Conservation (phyloP, 768 basidiomycete species). For the Dentipellis sp. region DNA sequence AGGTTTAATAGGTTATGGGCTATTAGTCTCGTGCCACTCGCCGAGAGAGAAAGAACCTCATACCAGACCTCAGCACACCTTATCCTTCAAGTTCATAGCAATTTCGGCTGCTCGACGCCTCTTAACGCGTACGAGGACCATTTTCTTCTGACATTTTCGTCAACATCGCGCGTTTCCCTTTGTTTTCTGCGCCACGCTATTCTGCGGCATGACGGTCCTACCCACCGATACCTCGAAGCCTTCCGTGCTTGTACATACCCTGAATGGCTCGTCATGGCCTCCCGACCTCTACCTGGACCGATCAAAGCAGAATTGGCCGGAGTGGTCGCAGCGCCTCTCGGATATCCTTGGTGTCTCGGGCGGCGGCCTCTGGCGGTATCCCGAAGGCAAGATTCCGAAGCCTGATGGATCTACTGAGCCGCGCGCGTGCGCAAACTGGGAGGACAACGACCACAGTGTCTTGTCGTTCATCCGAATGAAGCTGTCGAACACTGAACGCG, state of each 20-base stretch:
- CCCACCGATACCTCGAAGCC: not conserved
- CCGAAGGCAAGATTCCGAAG: not conserved
- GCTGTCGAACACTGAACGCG: not conserved
- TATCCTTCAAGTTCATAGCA: not conserved
- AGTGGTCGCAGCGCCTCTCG: not conserved
- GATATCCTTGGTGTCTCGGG: not conserved
- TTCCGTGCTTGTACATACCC: not conserved
- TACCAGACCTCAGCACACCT: not conserved
- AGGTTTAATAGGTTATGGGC: not conserved
- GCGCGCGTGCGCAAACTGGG: not conserved
- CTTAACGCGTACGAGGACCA: not conserved
- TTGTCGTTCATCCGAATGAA: not conserved
- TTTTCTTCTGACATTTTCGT: no score
- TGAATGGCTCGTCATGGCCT: not conserved
- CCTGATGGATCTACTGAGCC: not conserved
- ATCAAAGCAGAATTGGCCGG: not conserved
- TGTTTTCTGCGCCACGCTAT: not conserved
- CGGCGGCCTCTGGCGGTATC: not conserved
- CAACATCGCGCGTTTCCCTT: not conserved
- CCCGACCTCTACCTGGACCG: not conserved
- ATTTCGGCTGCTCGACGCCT: not conserved
- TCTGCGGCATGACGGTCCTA: not conserved
- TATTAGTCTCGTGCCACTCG: not conserved
- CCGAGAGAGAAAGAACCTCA: not conserved
- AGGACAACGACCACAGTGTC: conserved; percentile 6